These are phyloP conservation scores for Coniella lustricola DNA, from an alignment of 2,329 filamentous ascomycete species.

Conservation along the genomic window DNA sequence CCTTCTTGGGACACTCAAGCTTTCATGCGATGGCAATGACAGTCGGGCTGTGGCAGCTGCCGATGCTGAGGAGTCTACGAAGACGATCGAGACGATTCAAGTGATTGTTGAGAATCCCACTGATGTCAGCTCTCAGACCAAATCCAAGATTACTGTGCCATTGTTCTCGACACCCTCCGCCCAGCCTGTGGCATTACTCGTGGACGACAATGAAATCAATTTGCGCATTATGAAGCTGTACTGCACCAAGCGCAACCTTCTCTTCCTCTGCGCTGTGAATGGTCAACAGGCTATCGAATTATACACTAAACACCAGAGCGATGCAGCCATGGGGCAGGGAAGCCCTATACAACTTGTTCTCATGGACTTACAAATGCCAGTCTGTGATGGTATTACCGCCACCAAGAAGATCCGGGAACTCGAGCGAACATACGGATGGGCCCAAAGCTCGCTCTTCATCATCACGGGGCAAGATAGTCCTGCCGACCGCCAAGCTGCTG, in stretches of 20 bases:
- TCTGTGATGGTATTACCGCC: constrained; percentile 34
- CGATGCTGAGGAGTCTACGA: too few relatives aligned
- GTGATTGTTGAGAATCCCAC: too few relatives aligned
- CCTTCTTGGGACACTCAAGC: too few relatives aligned
- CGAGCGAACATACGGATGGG: constrained; percentile 22
- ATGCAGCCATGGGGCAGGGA: constrained; percentile 3
- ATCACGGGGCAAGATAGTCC: constrained; percentile 7
- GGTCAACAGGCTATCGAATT: constrained; percentile 36
- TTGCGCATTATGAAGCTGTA: constrained; percentile 41
- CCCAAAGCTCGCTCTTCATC: constrained; percentile 15
- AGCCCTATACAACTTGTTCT: constrained; percentile 33
- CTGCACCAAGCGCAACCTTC: constrained; percentile 34
- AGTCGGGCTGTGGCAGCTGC: too few relatives aligned
- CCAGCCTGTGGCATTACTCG: constrained; percentile 28
- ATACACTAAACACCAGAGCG: constrained; percentile 21
- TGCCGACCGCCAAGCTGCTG: not conserved
- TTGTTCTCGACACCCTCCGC: not conserved
- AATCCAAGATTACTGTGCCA: too few relatives aligned
- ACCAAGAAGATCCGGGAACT: constrained; percentile 30
- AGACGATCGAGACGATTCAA: too few relatives aligned
- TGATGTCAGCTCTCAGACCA: too few relatives aligned
- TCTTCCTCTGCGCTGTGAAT: constrained; percentile 35
- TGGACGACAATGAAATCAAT: constrained; percentile 43
- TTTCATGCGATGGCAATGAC: too few relatives aligned
- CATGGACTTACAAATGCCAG: constrained; percentile 38